Evolutionary conservation across 176 grass and related monocot genomes (phyloP).

Genomic region (Ensete glaucum): DNA sequence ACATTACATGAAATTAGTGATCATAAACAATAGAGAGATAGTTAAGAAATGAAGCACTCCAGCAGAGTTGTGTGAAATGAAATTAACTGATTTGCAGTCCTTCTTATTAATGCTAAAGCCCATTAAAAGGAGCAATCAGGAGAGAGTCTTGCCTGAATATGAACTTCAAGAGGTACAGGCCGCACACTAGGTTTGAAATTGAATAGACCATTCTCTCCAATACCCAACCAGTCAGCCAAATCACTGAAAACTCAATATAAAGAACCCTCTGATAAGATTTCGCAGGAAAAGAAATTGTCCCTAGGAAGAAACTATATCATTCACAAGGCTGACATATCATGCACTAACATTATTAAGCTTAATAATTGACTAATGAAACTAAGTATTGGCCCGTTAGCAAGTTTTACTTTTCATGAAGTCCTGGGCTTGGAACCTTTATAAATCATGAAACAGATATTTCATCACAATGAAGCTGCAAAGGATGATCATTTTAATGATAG

Average conservation of each 20-base stretch:
- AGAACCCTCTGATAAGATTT: conserved; percentile 10
- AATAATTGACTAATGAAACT: no score
- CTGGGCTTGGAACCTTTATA: no score
- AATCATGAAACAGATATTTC: neutral
- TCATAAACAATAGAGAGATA: neutral
- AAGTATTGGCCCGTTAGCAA: no score
- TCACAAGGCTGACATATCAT: no score
- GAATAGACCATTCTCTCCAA: conserved; percentile 75
- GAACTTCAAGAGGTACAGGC: conserved; percentile 98
- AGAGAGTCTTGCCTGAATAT: conserved; percentile 54
- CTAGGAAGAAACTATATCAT: no score
- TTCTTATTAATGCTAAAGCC: no score
- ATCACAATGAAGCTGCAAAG: neutral
- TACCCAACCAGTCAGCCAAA: conserved; percentile 89
- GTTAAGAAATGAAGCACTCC: neutral
- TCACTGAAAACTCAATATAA: conserved; percentile 43
- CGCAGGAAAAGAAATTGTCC: neutral
- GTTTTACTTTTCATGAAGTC: no score
- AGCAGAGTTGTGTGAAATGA: neutral
- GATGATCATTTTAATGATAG: neutral
- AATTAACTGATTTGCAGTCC: neutral
- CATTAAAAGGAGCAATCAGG: neutral
- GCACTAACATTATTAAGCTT: no score
- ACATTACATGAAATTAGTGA: neutral
- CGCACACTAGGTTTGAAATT: conserved; percentile 99